Evolutionary conservation across 108 stramenopile species (phyloP), one percentile per base, ranked within the genome.

Genomic region (Fragilariopsis cylindrus): DNA sequence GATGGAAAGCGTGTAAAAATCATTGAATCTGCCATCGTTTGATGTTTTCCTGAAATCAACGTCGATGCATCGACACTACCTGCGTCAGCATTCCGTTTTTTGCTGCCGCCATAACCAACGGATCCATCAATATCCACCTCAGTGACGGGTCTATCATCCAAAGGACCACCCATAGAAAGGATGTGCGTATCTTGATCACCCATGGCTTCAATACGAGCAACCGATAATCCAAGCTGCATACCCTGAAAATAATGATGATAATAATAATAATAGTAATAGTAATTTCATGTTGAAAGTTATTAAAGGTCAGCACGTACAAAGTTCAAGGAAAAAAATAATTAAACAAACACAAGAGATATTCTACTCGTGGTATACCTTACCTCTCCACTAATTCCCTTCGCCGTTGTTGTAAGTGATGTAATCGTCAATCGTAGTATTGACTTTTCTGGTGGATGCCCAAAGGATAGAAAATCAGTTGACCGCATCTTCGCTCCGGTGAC

Each of bases 381-480:
- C 39, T 73, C 82, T 13, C 77, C 74, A 53, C 77, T 75, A 40
- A 69, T 50, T 16, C 76, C 76, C 15, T 49, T 48, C 4, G 76
- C 7, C n/a, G 76, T 57, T 19, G 65, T 46, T 16, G 39, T 11
- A 21, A 83, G 42, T n/a, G 64, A 53, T 16, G 70, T 47, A 13
- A 78, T 57, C 3, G 66, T 78, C 39, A 83, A 44, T 13, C 74
- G 79, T 46, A 79, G 47, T 12, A 84, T 19, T 16, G 65, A 45
- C 40, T 78, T 80, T 41, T 81, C 77, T 13, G 84, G 84, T 13
- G 84, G 84, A 3, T 53, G 70, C 3, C 78, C 71, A 49, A 81
- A 85, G n/a, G 71, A 68, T 15, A 85, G 81, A 45, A 82, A 85
- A 64, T 85, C 84, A 1, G 84, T 81, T 3, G 84, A 85, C 19